Evolutionary conservation across 768 basidiomycete genomes (phyloP), one percentile per base, ranked within the genome.

Genomic region (Rhizopogon vesiculosus): DNA sequence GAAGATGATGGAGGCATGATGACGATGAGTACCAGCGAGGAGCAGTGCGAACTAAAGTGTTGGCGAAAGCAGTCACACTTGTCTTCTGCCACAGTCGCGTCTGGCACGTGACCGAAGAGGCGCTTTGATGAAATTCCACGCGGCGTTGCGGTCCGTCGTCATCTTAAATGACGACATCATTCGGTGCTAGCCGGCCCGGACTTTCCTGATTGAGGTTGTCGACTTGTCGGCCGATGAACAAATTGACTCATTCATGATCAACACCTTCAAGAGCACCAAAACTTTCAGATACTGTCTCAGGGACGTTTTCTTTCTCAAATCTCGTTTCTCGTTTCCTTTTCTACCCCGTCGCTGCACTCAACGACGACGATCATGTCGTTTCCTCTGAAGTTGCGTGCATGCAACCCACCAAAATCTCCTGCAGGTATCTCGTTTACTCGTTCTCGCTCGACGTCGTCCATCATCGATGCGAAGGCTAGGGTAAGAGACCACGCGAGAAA

Each of bases 391-490:
- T 71, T 81, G 56, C 79, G 80, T 64, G 71, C 69, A 25, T 67
- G 71, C 31, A 57, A 72, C 60, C 73, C 78, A 45, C 66, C 67
- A 59, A 76, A 73, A 66, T 61, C 63, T n/a, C 57, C 64, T 7
- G 56, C 67, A 42, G 56, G 62, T 8, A 57, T 25, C 15, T 69
- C 74, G 33, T 76, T 82, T 56, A 66, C 73, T 9, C 74, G 85
- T 61, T 75, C 76, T 49, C 74, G 76, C 57, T 84, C 84, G 1
- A 83, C 83, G 33, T 59, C 73, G 45, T 82, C 84, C 15, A 86
- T 89, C 67, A 66, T 87, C 55, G 91, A 93, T 43, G 91, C 91
- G 42, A 91, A 89, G 75, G 82, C 83, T 49, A 83, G 90, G 72
- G 87, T 93, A 51, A 76, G 82, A 63, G 89, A 91, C 63, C 85